Percentiles rank a stretch among this genome's conserved stretches.
Evolutionary conservation across 441 rosid genomes (phyloP).

Genomic region (Adansonia grandidieri): DNA sequence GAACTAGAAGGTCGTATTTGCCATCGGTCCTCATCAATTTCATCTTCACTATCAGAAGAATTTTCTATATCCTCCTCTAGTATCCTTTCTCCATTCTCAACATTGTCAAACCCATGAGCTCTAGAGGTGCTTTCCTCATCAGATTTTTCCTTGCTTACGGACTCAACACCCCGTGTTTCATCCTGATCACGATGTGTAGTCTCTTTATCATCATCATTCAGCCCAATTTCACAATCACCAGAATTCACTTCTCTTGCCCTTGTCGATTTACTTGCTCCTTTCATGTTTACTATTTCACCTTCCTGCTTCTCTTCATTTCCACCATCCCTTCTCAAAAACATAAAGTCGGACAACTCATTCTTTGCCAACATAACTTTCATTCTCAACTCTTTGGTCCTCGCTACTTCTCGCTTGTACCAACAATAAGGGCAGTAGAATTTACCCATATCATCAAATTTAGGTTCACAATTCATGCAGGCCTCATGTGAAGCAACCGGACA

Average conservation of each 20-base stretch:
- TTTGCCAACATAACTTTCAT: conserved; percentile 43
- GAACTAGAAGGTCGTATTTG: conserved; percentile 7
- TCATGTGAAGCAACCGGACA: conserved; percentile 53
- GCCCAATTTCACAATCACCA: conserved; percentile 22
- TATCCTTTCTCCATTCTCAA: conserved; percentile 19
- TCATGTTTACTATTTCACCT: background rate
- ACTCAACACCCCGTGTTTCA: background rate
- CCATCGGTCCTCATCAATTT: conserved; percentile 16
- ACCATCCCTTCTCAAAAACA: conserved; percentile 25
- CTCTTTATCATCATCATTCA: conserved; percentile 12
- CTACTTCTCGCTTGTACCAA: conserved; percentile 47
- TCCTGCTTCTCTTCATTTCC: conserved; percentile 24
- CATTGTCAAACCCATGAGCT: conserved; percentile 17
- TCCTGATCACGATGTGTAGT: background rate
- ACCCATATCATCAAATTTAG: conserved; percentile 48
- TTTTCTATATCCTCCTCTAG: conserved; percentile 22
- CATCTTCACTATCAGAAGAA: conserved; percentile 20
- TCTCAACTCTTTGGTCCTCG: conserved; percentile 34
- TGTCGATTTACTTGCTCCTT: conserved; percentile 18
- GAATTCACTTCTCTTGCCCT: conserved; percentile 20
- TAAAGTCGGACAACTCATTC: conserved; percentile 39
- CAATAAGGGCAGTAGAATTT: conserved; percentile 65
- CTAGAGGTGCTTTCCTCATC: conserved; percentile 9
- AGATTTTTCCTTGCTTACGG: background rate
- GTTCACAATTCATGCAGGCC: conserved; percentile 39